Conservation (phyloP, 768 basidiomycete genomes). For the Termitomyces sp. region DNA sequence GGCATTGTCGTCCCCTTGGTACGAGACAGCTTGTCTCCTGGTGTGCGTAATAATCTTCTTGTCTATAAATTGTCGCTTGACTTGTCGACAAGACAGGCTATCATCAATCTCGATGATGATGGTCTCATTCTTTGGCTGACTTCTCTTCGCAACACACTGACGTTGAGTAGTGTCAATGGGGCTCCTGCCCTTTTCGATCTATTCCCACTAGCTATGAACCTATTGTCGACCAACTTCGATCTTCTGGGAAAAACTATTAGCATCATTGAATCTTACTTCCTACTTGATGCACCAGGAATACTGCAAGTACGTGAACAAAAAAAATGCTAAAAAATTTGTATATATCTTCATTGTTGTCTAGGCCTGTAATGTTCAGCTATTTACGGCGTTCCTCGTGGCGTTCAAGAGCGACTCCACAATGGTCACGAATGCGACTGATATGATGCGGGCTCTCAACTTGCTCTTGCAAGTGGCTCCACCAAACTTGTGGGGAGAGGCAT, state of each 20-base stretch:
- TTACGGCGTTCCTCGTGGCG: conserved; percentile 48
- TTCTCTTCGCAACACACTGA: conserved; percentile 59
- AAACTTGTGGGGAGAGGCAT: conserved; percentile 60
- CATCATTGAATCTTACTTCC: conserved; percentile 72
- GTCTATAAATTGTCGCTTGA: not conserved
- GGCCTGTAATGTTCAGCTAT: conserved; percentile 51
- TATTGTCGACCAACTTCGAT: conserved; percentile 68
- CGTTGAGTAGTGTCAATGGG: conserved; percentile 42
- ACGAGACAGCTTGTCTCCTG: conserved; percentile 55
- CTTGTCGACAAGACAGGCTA: conserved; percentile 35
- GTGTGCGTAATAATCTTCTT: conserved; percentile 29
- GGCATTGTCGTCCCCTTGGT: conserved; percentile 59
- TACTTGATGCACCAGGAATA: conserved; percentile 61
- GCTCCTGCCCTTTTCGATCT: conserved; percentile 53
- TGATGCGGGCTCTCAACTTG: conserved; percentile 55
- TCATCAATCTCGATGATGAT: conserved; percentile 74
- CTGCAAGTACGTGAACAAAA: conserved; percentile 47
- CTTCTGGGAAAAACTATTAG: conserved; percentile 60
- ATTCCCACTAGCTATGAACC: conserved; percentile 54
- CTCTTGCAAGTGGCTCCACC: conserved; percentile 62
- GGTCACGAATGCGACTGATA: conserved; percentile 51
- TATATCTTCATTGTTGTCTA: conserved; percentile 19
- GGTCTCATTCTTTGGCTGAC: conserved; percentile 70
- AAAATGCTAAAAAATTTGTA: not conserved
- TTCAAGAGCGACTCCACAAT: conserved; percentile 42